A percentile compares a stretch with the other conserved stretches of the same genome.
phyloP scores from a whole-genome alignment of 495 filamentous ascomycete genomes.

The Lasiosphaeria miniovina region DNA sequence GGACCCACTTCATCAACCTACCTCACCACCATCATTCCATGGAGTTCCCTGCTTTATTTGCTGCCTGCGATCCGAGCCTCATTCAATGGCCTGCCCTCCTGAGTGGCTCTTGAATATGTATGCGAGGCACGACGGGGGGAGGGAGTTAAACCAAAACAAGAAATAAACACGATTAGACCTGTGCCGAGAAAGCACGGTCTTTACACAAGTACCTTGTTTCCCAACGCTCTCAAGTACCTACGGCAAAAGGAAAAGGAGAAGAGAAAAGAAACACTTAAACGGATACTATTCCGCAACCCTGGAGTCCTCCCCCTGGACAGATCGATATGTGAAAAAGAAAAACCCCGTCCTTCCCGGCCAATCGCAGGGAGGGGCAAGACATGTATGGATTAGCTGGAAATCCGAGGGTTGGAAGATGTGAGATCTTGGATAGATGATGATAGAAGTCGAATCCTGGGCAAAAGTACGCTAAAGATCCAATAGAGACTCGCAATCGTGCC shows the following conservation, averaged over 20 bases:
- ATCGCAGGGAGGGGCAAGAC: neutral
- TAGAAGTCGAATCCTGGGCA: slow-evolving; percentile 10
- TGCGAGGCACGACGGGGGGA: neutral
- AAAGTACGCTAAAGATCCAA: neutral
- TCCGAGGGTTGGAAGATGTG: slow-evolving; percentile 23
- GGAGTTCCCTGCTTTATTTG: neutral
- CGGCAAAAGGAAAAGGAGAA: neutral
- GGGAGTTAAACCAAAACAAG: neutral
- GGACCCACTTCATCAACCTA: neutral
- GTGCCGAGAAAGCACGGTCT: neutral
- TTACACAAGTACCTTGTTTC: neutral
- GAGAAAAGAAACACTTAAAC: neutral
- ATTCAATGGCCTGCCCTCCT: neutral
- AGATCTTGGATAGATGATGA: slow-evolving; percentile 19
- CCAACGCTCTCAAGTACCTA: neutral
- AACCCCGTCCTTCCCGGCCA: slow-evolving; percentile 1
- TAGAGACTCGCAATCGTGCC: neutral
- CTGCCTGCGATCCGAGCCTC: neutral
- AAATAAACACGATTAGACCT: neutral
- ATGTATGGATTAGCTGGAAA: slow-evolving; percentile 15
- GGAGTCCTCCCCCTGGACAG: neutral
- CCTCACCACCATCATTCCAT: neutral
- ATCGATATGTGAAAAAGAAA: neutral
- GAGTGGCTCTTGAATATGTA: neutral
- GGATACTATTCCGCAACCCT: neutral